Evolutionary conservation across 1,139 yeast genomes (phyloP).

Genomic region (Suhomyces bolitotheri): DNA sequence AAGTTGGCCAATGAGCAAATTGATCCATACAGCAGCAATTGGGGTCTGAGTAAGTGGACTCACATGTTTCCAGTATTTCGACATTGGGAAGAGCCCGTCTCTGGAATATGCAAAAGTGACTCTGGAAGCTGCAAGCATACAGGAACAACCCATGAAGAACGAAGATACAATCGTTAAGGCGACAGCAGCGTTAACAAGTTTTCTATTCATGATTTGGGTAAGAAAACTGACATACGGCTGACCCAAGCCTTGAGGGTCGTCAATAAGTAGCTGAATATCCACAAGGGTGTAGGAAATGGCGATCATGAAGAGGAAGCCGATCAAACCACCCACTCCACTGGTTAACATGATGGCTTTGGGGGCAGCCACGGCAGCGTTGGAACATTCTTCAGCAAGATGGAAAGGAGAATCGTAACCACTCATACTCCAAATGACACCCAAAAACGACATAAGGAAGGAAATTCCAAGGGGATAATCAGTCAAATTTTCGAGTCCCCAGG

Average conservation of each 20-base stretch:
- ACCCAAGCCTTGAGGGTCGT: slow-evolving; percentile 54
- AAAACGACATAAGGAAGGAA: slow-evolving; percentile 58
- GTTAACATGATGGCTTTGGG: slow-evolving; percentile 70
- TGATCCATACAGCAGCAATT: slow-evolving; percentile 67
- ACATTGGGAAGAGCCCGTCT: slow-evolving; percentile 68
- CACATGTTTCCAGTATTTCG: slow-evolving; percentile 55
- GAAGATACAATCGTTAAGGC: slow-evolving; percentile 60
- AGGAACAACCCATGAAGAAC: slow-evolving; percentile 69
- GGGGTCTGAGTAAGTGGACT: slow-evolving; percentile 62
- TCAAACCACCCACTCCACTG: slow-evolving; percentile 57
- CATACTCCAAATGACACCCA: slow-evolving; percentile 76
- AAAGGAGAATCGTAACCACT: slow-evolving; percentile 76
- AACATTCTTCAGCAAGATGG: slow-evolving; percentile 71
- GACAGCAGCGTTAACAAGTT: slow-evolving; percentile 54
- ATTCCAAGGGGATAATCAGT: slow-evolving; percentile 71
- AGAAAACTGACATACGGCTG: slow-evolving; percentile 66
- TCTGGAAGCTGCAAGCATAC: slow-evolving; percentile 70
- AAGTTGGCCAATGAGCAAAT: slow-evolving; percentile 57
- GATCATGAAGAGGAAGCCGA: slow-evolving; percentile 65
- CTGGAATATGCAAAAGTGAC: slow-evolving; percentile 70
- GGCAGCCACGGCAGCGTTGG: slow-evolving; percentile 63
- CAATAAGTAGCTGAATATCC: slow-evolving; percentile 51
- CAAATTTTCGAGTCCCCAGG: slow-evolving; percentile 60
- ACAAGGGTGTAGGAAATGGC: slow-evolving; percentile 67
- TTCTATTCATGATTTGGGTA: slow-evolving; percentile 48